phyloP scores from a whole-genome alignment of 805 yeast species.

The Lipomyces yamanashiensis region DNA sequence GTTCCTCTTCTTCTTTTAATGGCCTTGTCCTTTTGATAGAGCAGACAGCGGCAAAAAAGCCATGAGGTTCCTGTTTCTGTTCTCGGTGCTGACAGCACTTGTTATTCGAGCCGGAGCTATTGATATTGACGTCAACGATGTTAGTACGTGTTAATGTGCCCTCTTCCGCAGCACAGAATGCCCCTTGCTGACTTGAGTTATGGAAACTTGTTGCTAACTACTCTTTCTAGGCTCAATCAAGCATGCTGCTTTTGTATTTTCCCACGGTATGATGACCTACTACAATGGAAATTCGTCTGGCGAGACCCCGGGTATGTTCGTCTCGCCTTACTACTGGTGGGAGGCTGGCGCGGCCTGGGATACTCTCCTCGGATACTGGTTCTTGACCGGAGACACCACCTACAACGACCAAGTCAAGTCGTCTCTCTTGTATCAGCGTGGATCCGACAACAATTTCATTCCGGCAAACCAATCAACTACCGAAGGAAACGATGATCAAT shows the following conservation, averaged over 20 bases:
- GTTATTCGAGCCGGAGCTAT: slow-evolving; percentile 8
- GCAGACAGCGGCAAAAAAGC: too few species aligned
- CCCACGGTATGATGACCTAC: slow-evolving; percentile 69
- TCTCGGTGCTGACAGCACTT: not conserved
- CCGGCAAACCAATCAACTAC: slow-evolving; percentile 88
- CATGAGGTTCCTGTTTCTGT: not conserved
- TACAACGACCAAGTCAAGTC: slow-evolving; percentile 61
- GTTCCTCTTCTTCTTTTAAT: not conserved
- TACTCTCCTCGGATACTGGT: slow-evolving; percentile 76
- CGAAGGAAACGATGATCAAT: slow-evolving; percentile 98
- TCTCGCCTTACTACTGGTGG: slow-evolving; percentile 96
- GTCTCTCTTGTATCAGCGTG: slow-evolving; percentile 74
- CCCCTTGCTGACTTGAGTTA: not conserved
- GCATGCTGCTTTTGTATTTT: slow-evolving; percentile 56
- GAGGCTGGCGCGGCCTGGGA: slow-evolving; percentile 88
- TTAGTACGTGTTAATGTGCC: slow-evolving; percentile 3
- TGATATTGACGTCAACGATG: slow-evolving; percentile 23
- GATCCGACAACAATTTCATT: slow-evolving; percentile 74
- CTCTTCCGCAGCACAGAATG: too few species aligned
- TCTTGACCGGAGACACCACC: slow-evolving; percentile 68
- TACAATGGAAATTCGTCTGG: slow-evolving; percentile 70
- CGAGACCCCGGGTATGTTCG: slow-evolving; percentile 84
- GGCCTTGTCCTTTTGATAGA: not conserved
- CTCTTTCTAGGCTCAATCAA: slow-evolving; percentile 48
- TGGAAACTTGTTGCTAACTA: slow-evolving; percentile 1